Evolutionary conservation across 208 protist species (phyloP).

Genomic region (Trypanosoma congolense): DNA sequence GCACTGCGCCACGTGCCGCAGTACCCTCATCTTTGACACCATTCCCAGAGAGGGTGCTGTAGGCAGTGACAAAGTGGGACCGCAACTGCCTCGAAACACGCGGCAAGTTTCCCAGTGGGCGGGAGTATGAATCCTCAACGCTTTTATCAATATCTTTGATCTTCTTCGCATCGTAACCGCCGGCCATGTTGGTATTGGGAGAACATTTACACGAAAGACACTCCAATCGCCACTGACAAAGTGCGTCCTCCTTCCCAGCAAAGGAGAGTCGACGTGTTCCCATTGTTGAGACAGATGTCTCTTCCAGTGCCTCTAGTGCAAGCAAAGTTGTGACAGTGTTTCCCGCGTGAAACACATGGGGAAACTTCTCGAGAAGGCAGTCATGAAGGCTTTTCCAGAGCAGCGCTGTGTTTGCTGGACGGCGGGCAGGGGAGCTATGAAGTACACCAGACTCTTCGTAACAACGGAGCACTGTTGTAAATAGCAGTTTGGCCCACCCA

Average conservation of each 20-base stretch:
- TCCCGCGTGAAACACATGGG: slow-evolving; percentile 48
- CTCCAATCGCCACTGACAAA: slow-evolving; percentile 21
- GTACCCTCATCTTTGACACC: not conserved
- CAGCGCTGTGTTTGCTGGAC: slow-evolving; percentile 26
- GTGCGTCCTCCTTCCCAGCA: slow-evolving; percentile 23
- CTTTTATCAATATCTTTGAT: not conserved
- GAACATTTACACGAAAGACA: slow-evolving; percentile 5
- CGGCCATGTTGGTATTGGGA: not conserved
- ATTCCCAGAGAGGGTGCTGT: slow-evolving; percentile 9
- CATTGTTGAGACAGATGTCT: slow-evolving; percentile 14
- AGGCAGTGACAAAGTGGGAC: slow-evolving; percentile 17
- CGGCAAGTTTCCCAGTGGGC: slow-evolving; percentile 10
- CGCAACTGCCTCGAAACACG: slow-evolving; percentile 15
- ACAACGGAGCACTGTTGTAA: slow-evolving; percentile 23
- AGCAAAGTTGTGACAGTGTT: slow-evolving; percentile 43
- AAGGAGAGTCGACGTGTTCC: slow-evolving; percentile 27
- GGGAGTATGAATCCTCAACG: not conserved
- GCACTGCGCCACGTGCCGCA: not conserved
- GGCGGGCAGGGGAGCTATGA: slow-evolving; percentile 20
- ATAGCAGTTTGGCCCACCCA: slow-evolving; percentile 23
- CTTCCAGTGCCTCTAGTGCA: slow-evolving; percentile 39
- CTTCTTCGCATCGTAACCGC: not conserved
- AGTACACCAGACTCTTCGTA: slow-evolving; percentile 31
- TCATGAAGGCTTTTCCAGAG: slow-evolving; percentile 42
- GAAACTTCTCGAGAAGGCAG: slow-evolving; percentile 27